These are phyloP conservation scores for Talaromyces sp. DNA, from an alignment of 2,329 filamentous ascomycete genomes.

Conservation along the genomic window DNA sequence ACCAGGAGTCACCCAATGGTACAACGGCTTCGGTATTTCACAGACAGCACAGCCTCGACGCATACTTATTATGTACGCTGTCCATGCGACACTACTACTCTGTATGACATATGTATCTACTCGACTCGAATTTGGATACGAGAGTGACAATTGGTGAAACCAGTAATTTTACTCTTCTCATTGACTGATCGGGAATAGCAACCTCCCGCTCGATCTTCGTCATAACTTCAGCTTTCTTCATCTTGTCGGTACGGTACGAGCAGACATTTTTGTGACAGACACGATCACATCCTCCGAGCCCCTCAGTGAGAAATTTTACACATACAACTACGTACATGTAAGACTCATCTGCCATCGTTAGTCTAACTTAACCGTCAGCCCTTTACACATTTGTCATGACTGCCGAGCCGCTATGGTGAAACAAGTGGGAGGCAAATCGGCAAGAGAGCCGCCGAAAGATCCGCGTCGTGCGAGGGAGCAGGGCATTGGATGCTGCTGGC, in stretches of 20 bases:
- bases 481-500: neutral
- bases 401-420: neutral
- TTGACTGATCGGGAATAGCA: neutral
- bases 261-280: neutral
- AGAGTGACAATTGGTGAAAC: neutral
- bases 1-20: neutral
- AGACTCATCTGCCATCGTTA: neutral
- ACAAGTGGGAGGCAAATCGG: conserved; percentile 20
- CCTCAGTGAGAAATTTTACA: neutral
- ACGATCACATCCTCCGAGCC: neutral
- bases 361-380: neutral
- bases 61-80: neutral
- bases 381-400: neutral
- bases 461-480: conserved; percentile 17
- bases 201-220: neutral
- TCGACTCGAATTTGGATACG: neutral
- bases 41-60: neutral
- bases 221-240: neutral
- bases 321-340: neutral
- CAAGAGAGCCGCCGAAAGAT: conserved; percentile 16
- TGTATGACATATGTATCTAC: neutral
- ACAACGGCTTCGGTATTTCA: neutral
- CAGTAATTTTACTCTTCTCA: neutral
- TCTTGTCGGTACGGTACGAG: neutral
- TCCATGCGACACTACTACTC: neutral